Base-by-base conservation (phyloP, 2,329 filamentous ascomycete genomes). In the Hymenoscyphus fructigenus region DNA sequence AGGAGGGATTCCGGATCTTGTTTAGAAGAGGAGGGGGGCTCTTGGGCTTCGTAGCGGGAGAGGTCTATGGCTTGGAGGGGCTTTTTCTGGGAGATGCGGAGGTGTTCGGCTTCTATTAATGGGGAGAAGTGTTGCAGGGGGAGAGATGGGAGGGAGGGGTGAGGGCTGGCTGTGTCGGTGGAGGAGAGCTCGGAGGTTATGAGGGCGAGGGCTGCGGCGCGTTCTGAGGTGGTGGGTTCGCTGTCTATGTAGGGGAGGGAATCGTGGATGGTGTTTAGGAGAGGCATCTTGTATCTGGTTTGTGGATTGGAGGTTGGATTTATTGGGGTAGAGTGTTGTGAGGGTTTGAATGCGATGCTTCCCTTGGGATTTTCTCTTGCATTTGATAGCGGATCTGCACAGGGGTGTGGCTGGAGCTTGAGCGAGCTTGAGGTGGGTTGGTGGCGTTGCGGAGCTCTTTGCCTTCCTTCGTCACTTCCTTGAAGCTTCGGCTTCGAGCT, bases 31-130 rank as follows among this genome's bases (percentile, higher is more conserved):
- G 79, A 79, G 15, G 85, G 81, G 38, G 85, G 78, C 23, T 91
- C 85, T 41, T 92, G 86, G 2, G 88, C 86, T 78, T 97, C 91
- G 84, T 98, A 98, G 71, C 93, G 92, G 55, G 85, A 80, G 20
- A 92, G 82, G 77, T 97, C 91, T 72, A 96, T 87, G 62, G 86
- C 87, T 0, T 78, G 76, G 63, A 91, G 79, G 1, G 88, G 84
- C n/a, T 82, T 75, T 64, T 84, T 81, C n/a, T 82, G 75, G 56
- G 85, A 80, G 66, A 93, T 82, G 69, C 92, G 90, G 23, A 81
- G 79, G 67, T 94, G 83, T 74, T 96, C 92, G 70, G 84, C 76
- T 70, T 84, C 74, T 47, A 96, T 81, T n/a, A 89, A 77, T 4
- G 86, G 83, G 5, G 89, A 86, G 79, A 93, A 91, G 60, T 77